Conservation (phyloP, 2,329 filamentous ascomycete species). For the Berkeleyomyces rouxiae region DNA sequence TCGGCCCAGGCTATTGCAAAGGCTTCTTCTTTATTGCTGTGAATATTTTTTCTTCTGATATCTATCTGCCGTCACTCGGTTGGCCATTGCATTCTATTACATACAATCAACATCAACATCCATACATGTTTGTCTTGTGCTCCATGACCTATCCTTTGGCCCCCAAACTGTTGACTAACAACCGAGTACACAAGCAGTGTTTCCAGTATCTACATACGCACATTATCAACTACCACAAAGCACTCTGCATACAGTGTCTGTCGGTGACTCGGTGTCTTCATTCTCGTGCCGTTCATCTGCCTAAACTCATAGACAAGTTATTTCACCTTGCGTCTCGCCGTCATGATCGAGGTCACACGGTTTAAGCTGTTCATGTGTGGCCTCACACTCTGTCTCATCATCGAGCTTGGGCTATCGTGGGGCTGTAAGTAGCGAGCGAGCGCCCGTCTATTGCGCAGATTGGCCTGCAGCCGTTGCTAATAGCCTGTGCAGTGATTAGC, state of each 20-base stretch:
- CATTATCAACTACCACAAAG: neutral
- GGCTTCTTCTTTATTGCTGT: neutral
- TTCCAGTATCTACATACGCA: neutral
- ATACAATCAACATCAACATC: neutral
- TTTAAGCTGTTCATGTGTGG: conserved; percentile 6
- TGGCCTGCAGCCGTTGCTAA: neutral
- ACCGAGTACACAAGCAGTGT: neutral
- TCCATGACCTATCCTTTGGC: neutral
- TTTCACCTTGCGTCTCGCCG: neutral
- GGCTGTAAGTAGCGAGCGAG: conserved; percentile 40
- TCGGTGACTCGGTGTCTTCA: too few species aligned
- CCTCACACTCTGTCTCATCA: conserved; percentile 24
- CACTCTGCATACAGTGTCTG: neutral
- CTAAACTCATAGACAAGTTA: neutral
- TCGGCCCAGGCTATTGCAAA: neutral
- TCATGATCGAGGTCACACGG: conserved; percentile 5
- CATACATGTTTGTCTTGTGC: neutral
- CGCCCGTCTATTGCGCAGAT: neutral
- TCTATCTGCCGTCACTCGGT: neutral
- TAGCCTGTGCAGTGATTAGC: conserved; percentile 34
- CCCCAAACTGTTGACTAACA: neutral
- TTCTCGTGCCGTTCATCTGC: too few species aligned
- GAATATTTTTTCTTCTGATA: neutral
- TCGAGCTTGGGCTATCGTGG: conserved; percentile 57
- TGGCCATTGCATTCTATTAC: neutral